Evolutionary conservation across 352 stramenopile species (phyloP).

Genomic region (Phytophthora macrochlamydospora): DNA sequence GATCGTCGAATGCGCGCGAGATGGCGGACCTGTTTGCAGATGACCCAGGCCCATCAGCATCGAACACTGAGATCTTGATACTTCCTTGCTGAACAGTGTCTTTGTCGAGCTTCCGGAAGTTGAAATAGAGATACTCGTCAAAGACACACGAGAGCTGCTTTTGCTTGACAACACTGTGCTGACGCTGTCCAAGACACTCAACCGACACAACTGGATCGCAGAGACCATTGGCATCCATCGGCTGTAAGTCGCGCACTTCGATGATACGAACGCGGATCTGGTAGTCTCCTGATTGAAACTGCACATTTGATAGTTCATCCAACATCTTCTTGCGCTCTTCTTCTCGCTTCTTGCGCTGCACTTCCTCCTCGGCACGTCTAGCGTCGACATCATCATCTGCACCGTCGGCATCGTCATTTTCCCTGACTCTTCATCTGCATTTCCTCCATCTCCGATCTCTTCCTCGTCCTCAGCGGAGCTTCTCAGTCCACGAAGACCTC

Average conservation of each 20-base stretch:
- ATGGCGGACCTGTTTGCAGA: constrained; percentile 35
- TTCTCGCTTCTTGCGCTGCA: constrained; percentile 67
- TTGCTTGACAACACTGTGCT: constrained; percentile 84
- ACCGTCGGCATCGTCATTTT: constrained; percentile 35
- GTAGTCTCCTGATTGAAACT: constrained; percentile 86
- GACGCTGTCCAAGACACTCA: constrained; percentile 80
- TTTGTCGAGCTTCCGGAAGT: constrained; percentile 82
- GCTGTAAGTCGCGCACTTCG: constrained; percentile 90
- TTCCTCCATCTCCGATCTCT: constrained; percentile 28
- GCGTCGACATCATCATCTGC: constrained; percentile 41
- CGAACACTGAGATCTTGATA: constrained; percentile 87
- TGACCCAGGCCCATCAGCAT: constrained; percentile 60
- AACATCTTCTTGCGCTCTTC: constrained; percentile 81
- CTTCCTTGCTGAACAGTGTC: constrained; percentile 71
- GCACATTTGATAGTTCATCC: constrained; percentile 67
- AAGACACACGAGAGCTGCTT: constrained; percentile 89
- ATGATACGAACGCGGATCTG: constrained; percentile 89
- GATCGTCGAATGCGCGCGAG: constrained; percentile 58
- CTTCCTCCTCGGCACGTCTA: constrained; percentile 46
- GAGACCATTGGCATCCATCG: constrained; percentile 84
- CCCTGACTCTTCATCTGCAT: constrained; percentile 35
- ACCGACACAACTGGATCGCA: constrained; percentile 90
- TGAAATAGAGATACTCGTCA: constrained; percentile 92
- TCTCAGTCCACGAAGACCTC: constrained; percentile 36
- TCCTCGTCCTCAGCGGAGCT: constrained; percentile 14